A percentile compares a stretch with the other conserved stretches of the same genome.
phyloP scores from a whole-genome alignment of 306 rosid species.

The Glycine soja region DNA sequence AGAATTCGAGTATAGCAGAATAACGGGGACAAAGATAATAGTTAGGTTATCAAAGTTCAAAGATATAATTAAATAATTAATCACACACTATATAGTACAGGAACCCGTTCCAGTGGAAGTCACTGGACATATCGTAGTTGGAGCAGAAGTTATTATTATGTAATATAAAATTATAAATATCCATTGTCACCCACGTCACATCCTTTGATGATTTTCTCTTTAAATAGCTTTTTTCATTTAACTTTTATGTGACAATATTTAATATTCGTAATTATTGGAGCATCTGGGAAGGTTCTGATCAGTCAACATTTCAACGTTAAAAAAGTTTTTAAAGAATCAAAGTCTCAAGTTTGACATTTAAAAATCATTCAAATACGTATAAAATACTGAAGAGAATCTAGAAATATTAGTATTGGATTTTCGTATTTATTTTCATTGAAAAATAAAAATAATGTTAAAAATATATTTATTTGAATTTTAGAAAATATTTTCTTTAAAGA shows the following conservation, averaged over 20 bases:
- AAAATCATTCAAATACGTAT: neutral
- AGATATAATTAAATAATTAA: too few species aligned
- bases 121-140: too few species aligned
- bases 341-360: neutral
- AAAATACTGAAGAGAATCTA: neutral
- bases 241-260: neutral
- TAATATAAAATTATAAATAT: too few species aligned
- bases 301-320: neutral
- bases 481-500: neutral
- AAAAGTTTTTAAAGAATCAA: neutral
- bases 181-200: neutral
- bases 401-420: neutral
- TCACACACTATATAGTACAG: too few species aligned
- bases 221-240: neutral
- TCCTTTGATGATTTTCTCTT: neutral
- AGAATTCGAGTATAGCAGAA: too few species aligned
- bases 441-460: neutral
- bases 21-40: too few species aligned
- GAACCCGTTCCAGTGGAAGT: too few species aligned
- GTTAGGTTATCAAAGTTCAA: too few species aligned
- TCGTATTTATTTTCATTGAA: neutral
- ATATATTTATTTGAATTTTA: neutral
- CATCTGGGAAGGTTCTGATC: neutral
- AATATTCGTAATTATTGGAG: neutral
- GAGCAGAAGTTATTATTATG: too few species aligned